Conservation (phyloP, 2,329 filamentous ascomycete genomes). For the Chrysoporthe deuterocubensis region DNA sequence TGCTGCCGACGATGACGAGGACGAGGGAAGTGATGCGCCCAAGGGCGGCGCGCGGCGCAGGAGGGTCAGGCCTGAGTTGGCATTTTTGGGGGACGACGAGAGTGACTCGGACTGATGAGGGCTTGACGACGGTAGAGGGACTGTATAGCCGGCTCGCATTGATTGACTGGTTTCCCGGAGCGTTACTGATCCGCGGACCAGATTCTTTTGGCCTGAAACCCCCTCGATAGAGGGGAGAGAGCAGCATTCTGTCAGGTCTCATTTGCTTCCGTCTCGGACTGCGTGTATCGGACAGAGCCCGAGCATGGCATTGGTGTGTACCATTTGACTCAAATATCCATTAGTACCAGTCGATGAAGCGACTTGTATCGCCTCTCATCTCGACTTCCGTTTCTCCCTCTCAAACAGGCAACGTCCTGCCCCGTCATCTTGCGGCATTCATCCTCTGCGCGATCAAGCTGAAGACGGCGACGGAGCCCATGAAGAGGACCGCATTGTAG, state of each 20-base stretch:
- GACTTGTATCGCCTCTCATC: not conserved
- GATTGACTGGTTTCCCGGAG: not conserved
- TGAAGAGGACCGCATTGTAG: constrained; percentile 95
- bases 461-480: constrained; percentile 94
- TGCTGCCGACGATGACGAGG: constrained; percentile 36
- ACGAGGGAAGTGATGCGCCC: constrained; percentile 41
- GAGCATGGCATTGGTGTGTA: not conserved
- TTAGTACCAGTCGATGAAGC: not conserved
- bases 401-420: too few relatives aligned
- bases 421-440: constrained; percentile 51
- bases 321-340: not conserved
- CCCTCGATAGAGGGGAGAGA: not conserved
- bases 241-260: not conserved
- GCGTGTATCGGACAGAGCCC: not conserved
- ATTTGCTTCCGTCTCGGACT: not conserved
- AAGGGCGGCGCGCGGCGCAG: constrained; percentile 51
- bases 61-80: constrained; percentile 55
- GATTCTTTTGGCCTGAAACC: too few relatives aligned
- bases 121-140: not conserved
- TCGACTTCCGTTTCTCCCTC: not conserved
- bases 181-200: not conserved
- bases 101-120: constrained; percentile 63
- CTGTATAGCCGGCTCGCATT: not conserved
- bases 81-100: constrained; percentile 71
- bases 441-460: constrained; percentile 91